Evolutionary conservation across 345 rosid species (phyloP).

Genomic region (Litchi chinensis): DNA sequence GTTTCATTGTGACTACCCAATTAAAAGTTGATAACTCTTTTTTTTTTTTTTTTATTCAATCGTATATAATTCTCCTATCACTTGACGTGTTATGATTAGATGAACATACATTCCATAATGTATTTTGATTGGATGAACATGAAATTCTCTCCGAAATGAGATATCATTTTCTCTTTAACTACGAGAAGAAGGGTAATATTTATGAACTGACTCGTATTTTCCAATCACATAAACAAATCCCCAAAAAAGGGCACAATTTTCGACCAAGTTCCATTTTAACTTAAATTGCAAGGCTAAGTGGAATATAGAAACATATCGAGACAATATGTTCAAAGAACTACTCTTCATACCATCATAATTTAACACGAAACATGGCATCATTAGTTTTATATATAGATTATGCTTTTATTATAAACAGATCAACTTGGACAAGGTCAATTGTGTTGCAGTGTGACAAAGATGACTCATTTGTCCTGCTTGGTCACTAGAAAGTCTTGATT

Average conservation of each 20-base stretch:
- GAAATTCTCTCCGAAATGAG: too few species aligned
- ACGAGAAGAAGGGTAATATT: too few species aligned
- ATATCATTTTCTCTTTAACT: too few species aligned
- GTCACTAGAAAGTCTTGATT: conserved; percentile 33
- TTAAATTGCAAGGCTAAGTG: neutral
- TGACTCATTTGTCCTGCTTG: conserved; percentile 18
- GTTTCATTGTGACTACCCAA: too few species aligned
- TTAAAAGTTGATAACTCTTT: too few species aligned
- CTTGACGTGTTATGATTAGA: too few species aligned
- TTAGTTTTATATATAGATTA: neutral
- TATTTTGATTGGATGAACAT: too few species aligned
- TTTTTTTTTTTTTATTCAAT: too few species aligned
- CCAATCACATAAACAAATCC: neutral
- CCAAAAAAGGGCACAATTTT: neutral
- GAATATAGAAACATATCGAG: neutral
- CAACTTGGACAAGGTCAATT: conserved; percentile 6
- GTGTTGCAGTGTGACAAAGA: neutral
- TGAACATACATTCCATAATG: too few species aligned
- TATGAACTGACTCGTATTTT: neutral
- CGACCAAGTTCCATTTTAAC: neutral
- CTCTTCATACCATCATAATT: neutral
- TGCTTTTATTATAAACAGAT: neutral
- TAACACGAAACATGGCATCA: neutral
- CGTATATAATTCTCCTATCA: too few species aligned
- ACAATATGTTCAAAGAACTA: neutral